Base-by-base conservation (phyloP, 2,329 filamentous ascomycete species). In the Calonectria fujianensis region DNA sequence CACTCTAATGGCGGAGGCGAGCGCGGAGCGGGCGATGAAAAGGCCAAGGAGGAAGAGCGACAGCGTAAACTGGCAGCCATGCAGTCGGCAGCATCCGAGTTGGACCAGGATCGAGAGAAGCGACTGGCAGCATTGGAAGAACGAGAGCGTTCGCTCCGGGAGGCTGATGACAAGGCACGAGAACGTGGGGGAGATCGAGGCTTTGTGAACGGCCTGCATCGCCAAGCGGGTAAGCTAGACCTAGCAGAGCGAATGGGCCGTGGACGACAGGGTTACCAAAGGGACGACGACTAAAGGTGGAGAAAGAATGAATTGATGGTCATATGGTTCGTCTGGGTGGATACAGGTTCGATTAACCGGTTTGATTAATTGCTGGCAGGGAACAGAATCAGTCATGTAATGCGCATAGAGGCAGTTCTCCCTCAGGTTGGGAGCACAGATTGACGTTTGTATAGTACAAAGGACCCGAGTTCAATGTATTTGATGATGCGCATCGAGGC, bases 61-160 rank as follows among this genome's bases (percentile, higher is more conserved):
- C 91, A 92, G 16, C 89, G 90, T 31, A 94, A 92, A 82, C 85
- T 95, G 24, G 93, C 92, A 20, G 93, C 92, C 11, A 95, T 96
- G 94, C 93, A 94, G 82, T 89, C 90, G 24, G 93, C 92, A 35
- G 94, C 94, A 6, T 89, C 88, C 1, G 91, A 93, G 14, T 87
- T 97, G 63, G 94, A 96, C 79, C 82, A 87, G n/a, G 92, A 94
- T 78, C 92, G 95, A 39, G 91, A 91, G 77, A 89, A 90, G 74
- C 91, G 95, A 31, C 86, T 97, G 13, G 90, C 91, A 0, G 91
- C 91, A 1, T 86, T 96, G 24, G 92, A 91, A 31, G 90, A 91
- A 76, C 89, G 89, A 74, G 95, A 97, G 78, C 89, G 90, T 64
- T 87, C 87, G 24, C 90, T 92, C 57, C 88, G 89, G 16, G 92